Evolutionary conservation across 495 filamentous ascomycete genomes (phyloP), one percentile per base, ranked within the genome.

Genomic region (Aspergillus affinis): DNA sequence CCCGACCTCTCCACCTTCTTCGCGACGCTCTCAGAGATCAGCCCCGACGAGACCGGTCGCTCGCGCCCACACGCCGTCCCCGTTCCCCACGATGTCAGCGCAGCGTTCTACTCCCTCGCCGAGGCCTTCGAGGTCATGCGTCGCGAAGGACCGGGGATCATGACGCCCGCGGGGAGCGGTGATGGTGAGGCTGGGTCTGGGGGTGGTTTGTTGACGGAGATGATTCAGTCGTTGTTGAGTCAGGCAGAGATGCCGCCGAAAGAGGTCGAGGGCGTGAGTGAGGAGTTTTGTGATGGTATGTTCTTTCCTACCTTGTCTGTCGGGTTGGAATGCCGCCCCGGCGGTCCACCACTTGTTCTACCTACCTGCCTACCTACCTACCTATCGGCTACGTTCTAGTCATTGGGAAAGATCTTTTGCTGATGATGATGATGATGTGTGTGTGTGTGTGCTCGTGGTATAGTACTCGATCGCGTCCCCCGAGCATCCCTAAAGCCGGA

Each of bases 1-100:
- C 86, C 91, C 44, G 91, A 96, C 76, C 88, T 97, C 75, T 88
- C 88, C 50, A 90, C 88, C 72, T 97, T 98, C 84, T 92, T 89
- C 78, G 78, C 87, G 48, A 86, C 88, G 51, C 86, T 95, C 53
- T 77, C 81, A 65, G 83, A 88, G 64, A 80, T 84, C 58, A 84
- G 90, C 60, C 75, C 80, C 15, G 72, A 76, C 61, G 66, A 70
- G 54, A 41, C 36, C 10, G 65, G 72, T 44, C 67, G 70, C 57
- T 71, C 79, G 51, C 66, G 79, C 61, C 79, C 78, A 9, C 85
- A 89, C 75, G 84, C 88, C 2, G 76, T 84, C 3, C 87, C 92
- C 2, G 87, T 88, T 46, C 92, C 91, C 4, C 80, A 84, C 48
- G 88, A 95, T 73, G 72, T 90, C 32, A 81, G 84, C 20, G 90